Evolutionary conservation across 345 rosid genomes (phyloP).

Genomic region (Euclidium syriacum): DNA sequence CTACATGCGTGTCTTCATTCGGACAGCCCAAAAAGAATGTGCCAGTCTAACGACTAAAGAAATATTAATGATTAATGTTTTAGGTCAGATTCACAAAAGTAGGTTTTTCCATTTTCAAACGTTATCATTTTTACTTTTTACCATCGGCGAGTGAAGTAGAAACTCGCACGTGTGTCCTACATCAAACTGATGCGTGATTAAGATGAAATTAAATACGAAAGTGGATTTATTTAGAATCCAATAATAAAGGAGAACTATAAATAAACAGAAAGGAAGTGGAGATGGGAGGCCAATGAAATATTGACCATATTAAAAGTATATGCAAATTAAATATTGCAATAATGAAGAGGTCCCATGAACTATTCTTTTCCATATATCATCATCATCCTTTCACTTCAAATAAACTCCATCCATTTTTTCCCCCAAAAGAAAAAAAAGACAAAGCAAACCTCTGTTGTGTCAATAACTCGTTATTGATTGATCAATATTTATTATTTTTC

Average conservation of each 20-base stretch:
- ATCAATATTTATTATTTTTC: neutral
- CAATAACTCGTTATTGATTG: neutral
- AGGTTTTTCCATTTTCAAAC: neutral
- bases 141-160: neutral
- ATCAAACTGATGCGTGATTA: neutral
- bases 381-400: slow-evolving; percentile 10
- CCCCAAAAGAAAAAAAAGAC: neutral
- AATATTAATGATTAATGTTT: neutral
- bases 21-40: slow-evolving; percentile 1
- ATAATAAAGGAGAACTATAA: neutral
- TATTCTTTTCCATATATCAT: neutral
- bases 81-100: neutral
- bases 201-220: neutral
- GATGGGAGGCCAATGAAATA: neutral
- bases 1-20: slow-evolving; percentile 23
- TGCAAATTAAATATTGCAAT: neutral
- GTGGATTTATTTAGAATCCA: neutral
- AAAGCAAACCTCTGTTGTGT: neutral
- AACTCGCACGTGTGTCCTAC: slow-evolving; percentile 2
- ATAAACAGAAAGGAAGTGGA: neutral
- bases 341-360: slow-evolving; percentile 15
- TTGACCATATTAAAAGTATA: slow-evolving; percentile 20
- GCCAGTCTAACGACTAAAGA: neutral
- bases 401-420: neutral
- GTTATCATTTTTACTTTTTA: neutral